phyloP scores from a whole-genome alignment of 108 stramenopile genomes.

The Pseudonitzschia multiseries region DNA sequence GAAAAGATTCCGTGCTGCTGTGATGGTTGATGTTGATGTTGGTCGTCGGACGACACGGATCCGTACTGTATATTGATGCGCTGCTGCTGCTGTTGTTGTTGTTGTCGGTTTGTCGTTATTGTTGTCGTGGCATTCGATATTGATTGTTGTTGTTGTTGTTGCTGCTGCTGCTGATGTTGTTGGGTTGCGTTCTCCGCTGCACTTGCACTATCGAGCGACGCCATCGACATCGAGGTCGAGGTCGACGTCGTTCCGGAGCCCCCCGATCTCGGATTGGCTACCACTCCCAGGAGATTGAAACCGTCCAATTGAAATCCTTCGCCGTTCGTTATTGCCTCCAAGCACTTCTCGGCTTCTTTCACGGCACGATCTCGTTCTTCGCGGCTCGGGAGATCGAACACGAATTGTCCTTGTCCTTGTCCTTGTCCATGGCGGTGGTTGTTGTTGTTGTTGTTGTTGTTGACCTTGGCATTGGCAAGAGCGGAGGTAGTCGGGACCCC shows the following conservation, averaged over 20 bases:
- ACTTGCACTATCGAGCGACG: not conserved
- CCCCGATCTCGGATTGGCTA: conserved; percentile 68
- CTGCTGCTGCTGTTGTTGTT: too few species aligned
- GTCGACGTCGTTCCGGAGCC: conserved; percentile 2
- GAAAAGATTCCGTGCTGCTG: conserved; percentile 27
- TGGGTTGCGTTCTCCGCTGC: not conserved
- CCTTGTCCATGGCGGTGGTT: too few species aligned
- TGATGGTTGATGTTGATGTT: too few species aligned
- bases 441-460: too few species aligned
- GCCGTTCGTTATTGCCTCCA: conserved; percentile 21
- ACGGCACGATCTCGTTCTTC: conserved; percentile 28
- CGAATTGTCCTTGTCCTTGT: too few species aligned
- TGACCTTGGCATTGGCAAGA: too few species aligned
- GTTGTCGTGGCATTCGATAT: not conserved
- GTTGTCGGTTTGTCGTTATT: not conserved
- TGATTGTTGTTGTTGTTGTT: conserved; percentile 2
- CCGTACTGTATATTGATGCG: too few species aligned
- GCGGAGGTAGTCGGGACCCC: too few species aligned
- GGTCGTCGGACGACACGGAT: not conserved
- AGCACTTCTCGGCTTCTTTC: conserved; percentile 40
- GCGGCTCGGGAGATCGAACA: conserved; percentile 8
- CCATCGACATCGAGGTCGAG: not conserved
- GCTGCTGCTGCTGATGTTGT: too few species aligned
- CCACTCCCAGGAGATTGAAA: conserved; percentile 82
- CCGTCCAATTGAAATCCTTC: conserved; percentile 66